phyloP scores from a whole-genome alignment of 768 basidiomycete genomes.

The Mycena metata region DNA sequence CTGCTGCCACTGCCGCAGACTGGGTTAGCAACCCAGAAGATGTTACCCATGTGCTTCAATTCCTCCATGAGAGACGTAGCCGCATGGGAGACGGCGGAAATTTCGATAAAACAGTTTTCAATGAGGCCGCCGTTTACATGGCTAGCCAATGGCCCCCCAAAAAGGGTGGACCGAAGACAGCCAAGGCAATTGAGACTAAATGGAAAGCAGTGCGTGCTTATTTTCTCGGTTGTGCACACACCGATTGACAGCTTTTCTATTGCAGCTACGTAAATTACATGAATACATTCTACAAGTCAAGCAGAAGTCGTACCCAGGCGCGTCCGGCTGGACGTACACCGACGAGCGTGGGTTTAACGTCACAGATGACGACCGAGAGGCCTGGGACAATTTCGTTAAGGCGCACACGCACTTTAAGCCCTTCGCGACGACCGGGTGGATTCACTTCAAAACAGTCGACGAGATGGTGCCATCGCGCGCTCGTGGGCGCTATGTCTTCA shows the following conservation, averaged over 20 bases:
- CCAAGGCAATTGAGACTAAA: neutral
- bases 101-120: neutral
- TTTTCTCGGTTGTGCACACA: neutral
- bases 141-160: neutral
- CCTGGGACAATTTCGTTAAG: constrained; percentile 4
- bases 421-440: constrained; percentile 19
- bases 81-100: neutral
- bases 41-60: too few species aligned
- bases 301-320: constrained; percentile 11
- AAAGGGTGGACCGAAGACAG: constrained; percentile 3
- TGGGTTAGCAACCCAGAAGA: too few species aligned
- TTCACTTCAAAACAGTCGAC: constrained; percentile 14
- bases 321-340: constrained; percentile 21
- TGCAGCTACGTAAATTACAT: constrained; percentile 8
- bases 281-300: constrained; percentile 12
- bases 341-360: constrained; percentile 23
- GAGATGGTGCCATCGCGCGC: constrained; percentile 15
- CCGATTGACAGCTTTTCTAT: neutral
- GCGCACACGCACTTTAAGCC: constrained; percentile 14
- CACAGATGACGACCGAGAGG: constrained; percentile 14
- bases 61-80: too few species aligned
- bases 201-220: neutral
- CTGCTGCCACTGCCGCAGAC: too few species aligned
- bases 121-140: neutral
- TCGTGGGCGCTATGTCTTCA: constrained; percentile 22